These are phyloP conservation scores for Lachancea meyersii DNA, from an alignment of 805 yeast genomes.

Conservation along the genomic window DNA sequence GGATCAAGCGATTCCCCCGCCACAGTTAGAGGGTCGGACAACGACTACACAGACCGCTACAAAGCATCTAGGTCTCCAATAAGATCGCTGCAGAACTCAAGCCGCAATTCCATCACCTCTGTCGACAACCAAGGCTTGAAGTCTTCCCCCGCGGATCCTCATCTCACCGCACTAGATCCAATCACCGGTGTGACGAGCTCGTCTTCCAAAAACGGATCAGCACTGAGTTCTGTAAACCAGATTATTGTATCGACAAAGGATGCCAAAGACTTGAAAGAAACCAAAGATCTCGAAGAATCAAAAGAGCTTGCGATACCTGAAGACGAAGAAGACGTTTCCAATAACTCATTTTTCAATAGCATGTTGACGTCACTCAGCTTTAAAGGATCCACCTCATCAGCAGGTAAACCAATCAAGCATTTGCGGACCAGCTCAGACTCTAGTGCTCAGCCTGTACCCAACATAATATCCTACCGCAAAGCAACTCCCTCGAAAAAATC, in stretches of 20 bases:
- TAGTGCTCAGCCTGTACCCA: conserved; percentile 17
- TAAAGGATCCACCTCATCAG: conserved; percentile 4
- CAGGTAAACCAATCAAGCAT: conserved; percentile 4
- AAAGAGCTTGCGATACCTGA: neutral
- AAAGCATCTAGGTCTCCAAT: conserved; percentile 8
- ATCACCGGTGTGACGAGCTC: conserved; percentile 14
- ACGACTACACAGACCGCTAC: neutral
- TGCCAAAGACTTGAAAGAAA: neutral
- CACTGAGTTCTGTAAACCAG: conserved; percentile 19
- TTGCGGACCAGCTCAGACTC: conserved; percentile 6
- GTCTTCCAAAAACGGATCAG: conserved; percentile 12
- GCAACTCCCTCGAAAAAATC: conserved; percentile 14
- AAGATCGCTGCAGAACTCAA: conserved; percentile 5
- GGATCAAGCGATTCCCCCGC: neutral
- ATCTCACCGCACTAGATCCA: conserved; percentile 22
- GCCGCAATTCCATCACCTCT: conserved; percentile 6
- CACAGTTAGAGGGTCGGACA: neutral
- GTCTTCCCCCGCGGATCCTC: conserved; percentile 28
- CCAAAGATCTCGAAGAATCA: neutral
- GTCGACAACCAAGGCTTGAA: conserved; percentile 15
- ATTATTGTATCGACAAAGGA: conserved; percentile 10
- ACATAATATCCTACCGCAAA: conserved; percentile 30
- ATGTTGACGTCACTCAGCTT: conserved; percentile 19
- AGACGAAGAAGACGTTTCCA: conserved; percentile 7
- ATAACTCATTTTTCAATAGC: conserved; percentile 20